Conservation (phyloP, 345 rosid species). For the Eucalyptus polybractea region DNA sequence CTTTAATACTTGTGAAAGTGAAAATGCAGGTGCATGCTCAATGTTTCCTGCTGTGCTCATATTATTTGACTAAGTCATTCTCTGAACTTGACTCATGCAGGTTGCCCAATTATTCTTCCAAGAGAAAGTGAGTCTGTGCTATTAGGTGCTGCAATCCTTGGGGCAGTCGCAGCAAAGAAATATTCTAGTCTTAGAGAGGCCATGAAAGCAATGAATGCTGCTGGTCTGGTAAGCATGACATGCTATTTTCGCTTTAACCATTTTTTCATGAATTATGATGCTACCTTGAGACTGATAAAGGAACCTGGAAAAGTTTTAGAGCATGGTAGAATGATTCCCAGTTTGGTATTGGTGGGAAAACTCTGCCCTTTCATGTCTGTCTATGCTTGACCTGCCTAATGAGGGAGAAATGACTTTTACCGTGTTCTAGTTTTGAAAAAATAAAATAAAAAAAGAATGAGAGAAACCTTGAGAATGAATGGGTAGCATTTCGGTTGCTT, state of each 20-base stretch:
- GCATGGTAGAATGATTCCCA: background rate
- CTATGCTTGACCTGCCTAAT: background rate
- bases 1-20: background rate
- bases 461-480: background rate
- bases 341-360: background rate
- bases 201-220: slow-evolving; percentile 76
- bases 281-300: background rate
- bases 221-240: slow-evolving; percentile 57
- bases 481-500: background rate
- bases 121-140: slow-evolving; percentile 86
- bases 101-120: slow-evolving; percentile 84
- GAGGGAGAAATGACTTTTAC: background rate
- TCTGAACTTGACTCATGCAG: slow-evolving; percentile 14
- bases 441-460: background rate
- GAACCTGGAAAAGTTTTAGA: background rate
- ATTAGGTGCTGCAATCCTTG: slow-evolving; percentile 90
- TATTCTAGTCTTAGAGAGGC: slow-evolving; percentile 61
- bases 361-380: background rate
- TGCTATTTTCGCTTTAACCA: background rate
- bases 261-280: background rate
- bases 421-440: background rate
- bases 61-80: background rate
- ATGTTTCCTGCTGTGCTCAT: background rate
- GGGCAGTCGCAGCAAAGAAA: slow-evolving; percentile 74
- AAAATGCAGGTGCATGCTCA: background rate